These are phyloP conservation scores for Fusarium ambrosium DNA, from an alignment of 2,329 filamentous ascomycete species.

Conservation along the genomic window DNA sequence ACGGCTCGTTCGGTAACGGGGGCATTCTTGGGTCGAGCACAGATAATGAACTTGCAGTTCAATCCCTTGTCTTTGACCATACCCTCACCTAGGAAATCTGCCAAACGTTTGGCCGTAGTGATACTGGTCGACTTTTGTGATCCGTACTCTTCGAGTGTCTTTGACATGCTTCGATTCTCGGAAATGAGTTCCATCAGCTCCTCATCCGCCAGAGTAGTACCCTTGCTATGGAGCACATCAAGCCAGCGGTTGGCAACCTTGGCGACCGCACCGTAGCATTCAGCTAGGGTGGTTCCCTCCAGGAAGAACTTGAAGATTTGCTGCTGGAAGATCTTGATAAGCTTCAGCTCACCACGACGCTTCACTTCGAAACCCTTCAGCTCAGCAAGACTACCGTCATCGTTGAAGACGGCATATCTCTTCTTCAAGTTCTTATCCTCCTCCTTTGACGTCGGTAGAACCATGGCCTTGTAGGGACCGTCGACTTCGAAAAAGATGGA, in stretches of 20 bases:
- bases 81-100: constrained; percentile 95
- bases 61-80: constrained; percentile 99
- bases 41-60: constrained; percentile 99
- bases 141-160: constrained; percentile 96
- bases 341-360: constrained; percentile 95
- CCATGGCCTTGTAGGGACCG: constrained; percentile 97
- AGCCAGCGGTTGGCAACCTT: constrained; percentile 97
- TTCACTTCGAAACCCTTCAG: constrained; percentile 98
- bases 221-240: constrained; percentile 91
- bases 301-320: constrained; percentile 99
- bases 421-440: constrained; percentile 99
- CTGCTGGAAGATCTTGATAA: constrained; percentile 99
- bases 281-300: constrained; percentile 86
- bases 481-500: constrained; percentile 99
- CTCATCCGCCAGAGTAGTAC: constrained; percentile 91
- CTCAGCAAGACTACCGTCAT: constrained; percentile 94
- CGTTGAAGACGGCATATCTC: constrained; percentile 98
- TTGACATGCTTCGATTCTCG: constrained; percentile 98
- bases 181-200: constrained; percentile 99
- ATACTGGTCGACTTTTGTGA: constrained; percentile 98
- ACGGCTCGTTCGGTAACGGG: constrained; percentile 96
- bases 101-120: constrained; percentile 93
- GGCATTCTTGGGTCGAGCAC: constrained; percentile 84
- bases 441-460: constrained; percentile 96
- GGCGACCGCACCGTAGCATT: constrained; percentile 92